A percentile compares a stretch with the other conserved stretches of the same genome.
These are phyloP conservation scores for Ascodesmis nigricans DNA, from an alignment of 495 filamentous ascomycete genomes.

Conservation along the genomic window DNA sequence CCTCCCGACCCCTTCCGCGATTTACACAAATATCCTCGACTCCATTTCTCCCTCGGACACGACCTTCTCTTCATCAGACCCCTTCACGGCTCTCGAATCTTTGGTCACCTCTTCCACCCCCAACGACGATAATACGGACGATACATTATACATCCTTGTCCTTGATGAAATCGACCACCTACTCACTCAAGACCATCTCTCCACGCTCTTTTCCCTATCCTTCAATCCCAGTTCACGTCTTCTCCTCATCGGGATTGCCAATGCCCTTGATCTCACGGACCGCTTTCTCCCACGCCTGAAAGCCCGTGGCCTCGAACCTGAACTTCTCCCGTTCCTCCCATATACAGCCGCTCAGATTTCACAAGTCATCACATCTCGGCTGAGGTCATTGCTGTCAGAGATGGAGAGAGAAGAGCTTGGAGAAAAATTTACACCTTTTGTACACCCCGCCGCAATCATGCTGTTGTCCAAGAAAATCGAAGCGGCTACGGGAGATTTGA, in stretches of 20 bases:
- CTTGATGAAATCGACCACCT: conserved; percentile 93
- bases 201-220: conserved; percentile 86
- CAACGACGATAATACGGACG: conserved; percentile 75
- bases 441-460: conserved; percentile 82
- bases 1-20: conserved; percentile 59
- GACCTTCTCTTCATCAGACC: conserved; percentile 57
- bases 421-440: conserved; percentile 51
- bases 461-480: conserved; percentile 87
- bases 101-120: conserved; percentile 66
- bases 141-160: conserved; percentile 58
- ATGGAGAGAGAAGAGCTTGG: conserved; percentile 19
- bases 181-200: conserved; percentile 65
- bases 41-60: conserved; percentile 35
- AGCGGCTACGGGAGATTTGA: conserved; percentile 77
- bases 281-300: conserved; percentile 87
- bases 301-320: conserved; percentile 70
- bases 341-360: conserved; percentile 83
- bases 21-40: conserved; percentile 52
- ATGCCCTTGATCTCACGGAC: conserved; percentile 86
- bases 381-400: conserved; percentile 40
- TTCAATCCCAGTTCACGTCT: conserved; percentile 54
- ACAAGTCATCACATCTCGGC: conserved; percentile 58
- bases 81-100: conserved; percentile 95
- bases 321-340: conserved; percentile 74
- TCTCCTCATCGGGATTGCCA: conserved; percentile 78